Evolutionary conservation across 2,329 filamentous ascomycete species (phyloP).

Genomic region (Alternaria sp.): DNA sequence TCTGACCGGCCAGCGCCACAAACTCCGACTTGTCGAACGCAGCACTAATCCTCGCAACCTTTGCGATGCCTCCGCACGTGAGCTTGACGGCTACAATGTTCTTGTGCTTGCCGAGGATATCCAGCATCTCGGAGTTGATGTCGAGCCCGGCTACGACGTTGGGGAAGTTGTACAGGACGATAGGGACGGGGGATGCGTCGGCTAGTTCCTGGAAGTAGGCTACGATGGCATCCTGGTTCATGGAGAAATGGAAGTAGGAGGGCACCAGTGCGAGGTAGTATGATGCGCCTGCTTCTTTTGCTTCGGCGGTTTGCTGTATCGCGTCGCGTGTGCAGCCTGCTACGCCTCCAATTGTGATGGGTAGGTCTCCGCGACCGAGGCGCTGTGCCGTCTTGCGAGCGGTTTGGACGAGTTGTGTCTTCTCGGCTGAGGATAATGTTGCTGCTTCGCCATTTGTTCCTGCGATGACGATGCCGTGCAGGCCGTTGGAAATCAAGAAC

Average conservation of each 20-base stretch:
- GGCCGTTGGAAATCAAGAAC: conserved; percentile 60
- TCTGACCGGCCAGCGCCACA: conserved; percentile 51
- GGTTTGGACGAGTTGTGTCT: conserved; percentile 47
- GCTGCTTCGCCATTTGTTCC: conserved; percentile 57
- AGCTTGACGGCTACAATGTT: conserved; percentile 50
- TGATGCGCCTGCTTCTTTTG: conserved; percentile 47
- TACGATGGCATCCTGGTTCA: conserved; percentile 46
- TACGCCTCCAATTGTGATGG: conserved; percentile 52
- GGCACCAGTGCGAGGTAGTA: conserved; percentile 50
- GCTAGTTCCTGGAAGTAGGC: conserved; percentile 47
- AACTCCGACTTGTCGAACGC: conserved; percentile 47
- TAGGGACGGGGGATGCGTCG: conserved; percentile 49
- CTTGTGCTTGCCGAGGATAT: conserved; percentile 42
- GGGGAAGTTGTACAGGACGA: conserved; percentile 58
- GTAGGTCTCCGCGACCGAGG: conserved; percentile 41
- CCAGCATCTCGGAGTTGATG: conserved; percentile 51
- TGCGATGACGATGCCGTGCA: conserved; percentile 58
- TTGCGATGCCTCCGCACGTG: conserved; percentile 50
- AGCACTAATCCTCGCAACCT: conserved; percentile 50
- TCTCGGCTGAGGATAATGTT: conserved; percentile 50
- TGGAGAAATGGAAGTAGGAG: conserved; percentile 51
- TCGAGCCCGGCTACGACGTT: conserved; percentile 53
- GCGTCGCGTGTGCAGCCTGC: conserved; percentile 51
- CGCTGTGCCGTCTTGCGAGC: conserved; percentile 48
- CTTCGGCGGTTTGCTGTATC: conserved; percentile 48